phyloP scores from a whole-genome alignment of 2,329 filamentous ascomycete genomes.

The Hypoxylon sp. region DNA sequence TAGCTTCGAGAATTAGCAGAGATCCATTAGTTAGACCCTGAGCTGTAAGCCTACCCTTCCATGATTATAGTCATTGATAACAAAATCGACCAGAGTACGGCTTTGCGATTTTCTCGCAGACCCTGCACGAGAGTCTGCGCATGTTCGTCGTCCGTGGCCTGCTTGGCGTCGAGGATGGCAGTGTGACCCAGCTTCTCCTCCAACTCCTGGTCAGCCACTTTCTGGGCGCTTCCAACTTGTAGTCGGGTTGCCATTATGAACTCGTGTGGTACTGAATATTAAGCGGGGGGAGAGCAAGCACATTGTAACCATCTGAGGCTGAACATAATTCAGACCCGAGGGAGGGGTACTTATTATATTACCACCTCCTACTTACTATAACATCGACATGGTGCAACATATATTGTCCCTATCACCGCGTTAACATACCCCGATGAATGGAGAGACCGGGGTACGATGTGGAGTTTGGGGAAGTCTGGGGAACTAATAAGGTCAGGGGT shows the following conservation, averaged over 20 bases:
- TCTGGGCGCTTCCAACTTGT: constrained; percentile 47
- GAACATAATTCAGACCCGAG: not conserved
- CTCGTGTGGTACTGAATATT: not conserved
- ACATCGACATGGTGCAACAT: not conserved
- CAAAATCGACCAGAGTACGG: constrained; percentile 53
- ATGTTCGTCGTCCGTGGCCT: constrained; percentile 54
- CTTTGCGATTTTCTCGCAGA: constrained; percentile 51
- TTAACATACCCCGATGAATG: constrained; percentile 17
- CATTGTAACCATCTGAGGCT: not conserved
- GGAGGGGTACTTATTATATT: constrained; percentile 9
- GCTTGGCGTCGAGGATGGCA: constrained; percentile 51
- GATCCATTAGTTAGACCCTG: not conserved
- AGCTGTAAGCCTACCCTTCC: constrained; percentile 50
- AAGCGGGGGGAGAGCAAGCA: not conserved
- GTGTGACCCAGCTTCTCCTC: constrained; percentile 52
- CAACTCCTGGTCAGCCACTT: constrained; percentile 51
- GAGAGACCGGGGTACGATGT: constrained; percentile 27
- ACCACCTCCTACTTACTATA: not conserved
- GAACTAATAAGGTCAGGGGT: constrained; percentile 25
- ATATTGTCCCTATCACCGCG: not conserved
- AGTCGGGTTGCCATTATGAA: constrained; percentile 44
- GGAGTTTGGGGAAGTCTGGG: constrained; percentile 41
- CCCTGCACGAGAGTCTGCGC: constrained; percentile 51
- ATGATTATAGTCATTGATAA: constrained; percentile 55
- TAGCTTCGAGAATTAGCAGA: constrained; percentile 44